phyloP scores from a whole-genome alignment of 2,329 filamentous ascomycete species.

The Aspergillus caelatus region DNA sequence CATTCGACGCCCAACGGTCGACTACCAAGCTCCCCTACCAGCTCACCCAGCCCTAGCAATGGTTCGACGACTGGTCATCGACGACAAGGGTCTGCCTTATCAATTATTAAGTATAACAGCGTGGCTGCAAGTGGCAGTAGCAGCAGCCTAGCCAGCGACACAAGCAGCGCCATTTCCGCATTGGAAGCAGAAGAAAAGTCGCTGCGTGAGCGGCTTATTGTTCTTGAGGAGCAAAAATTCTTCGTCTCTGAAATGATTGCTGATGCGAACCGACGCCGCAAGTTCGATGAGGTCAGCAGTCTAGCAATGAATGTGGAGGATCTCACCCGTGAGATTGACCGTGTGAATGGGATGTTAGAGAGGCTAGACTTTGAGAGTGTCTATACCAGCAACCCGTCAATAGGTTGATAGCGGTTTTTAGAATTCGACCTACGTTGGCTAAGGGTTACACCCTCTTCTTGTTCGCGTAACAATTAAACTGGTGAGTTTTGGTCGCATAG shows the following conservation, averaged over 20 bases:
- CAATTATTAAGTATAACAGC: slow-evolving; percentile 61
- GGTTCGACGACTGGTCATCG: slow-evolving; percentile 27
- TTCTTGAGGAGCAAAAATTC: slow-evolving; percentile 89
- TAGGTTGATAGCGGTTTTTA: background rate
- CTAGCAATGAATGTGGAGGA: slow-evolving; percentile 81
- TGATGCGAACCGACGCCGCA: slow-evolving; percentile 71
- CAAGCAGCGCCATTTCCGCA: slow-evolving; percentile 62
- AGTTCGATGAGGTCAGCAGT: slow-evolving; percentile 84
- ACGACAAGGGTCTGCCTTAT: slow-evolving; percentile 52
- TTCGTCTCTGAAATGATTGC: slow-evolving; percentile 85
- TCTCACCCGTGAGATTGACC: slow-evolving; percentile 75
- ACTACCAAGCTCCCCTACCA: slow-evolving; percentile 26
- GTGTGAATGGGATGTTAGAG: slow-evolving; percentile 65
- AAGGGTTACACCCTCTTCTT: background rate
- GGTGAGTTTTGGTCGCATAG: background rate
- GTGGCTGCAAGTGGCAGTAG: slow-evolving; percentile 53
- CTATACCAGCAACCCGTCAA: slow-evolving; percentile 39
- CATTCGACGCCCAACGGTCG: slow-evolving; percentile 60
- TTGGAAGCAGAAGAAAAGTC: slow-evolving; percentile 84
- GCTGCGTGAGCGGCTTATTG: slow-evolving; percentile 74
- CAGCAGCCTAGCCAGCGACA: slow-evolving; percentile 56
- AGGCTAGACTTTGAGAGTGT: slow-evolving; percentile 65
- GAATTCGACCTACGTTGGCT: background rate
- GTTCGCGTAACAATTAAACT: background rate
- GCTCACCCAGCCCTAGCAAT: slow-evolving; percentile 27